Base-by-base conservation (phyloP, 768 basidiomycete genomes). In the Terana coerulea region DNA sequence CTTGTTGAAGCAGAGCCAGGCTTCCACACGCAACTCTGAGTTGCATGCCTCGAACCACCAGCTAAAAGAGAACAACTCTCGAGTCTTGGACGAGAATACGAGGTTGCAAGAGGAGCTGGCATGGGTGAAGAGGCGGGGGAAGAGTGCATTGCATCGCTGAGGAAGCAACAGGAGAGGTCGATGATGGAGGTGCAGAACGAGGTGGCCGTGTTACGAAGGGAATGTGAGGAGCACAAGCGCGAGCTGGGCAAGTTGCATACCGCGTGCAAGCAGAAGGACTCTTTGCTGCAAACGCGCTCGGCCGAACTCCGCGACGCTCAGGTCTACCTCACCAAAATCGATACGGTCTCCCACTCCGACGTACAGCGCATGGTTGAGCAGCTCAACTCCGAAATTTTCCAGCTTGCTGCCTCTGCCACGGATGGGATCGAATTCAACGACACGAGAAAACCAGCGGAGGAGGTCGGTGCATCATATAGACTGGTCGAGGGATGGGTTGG, bases 371-470 rank as follows among this genome's bases (percentile, higher is more conserved):
- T 75, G 56, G 63, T 81, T 12, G 69, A 73, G 41, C 64, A 66
- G 14, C 61, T 82, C n/a, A 76, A 80, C 44, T 62, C 73, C 6
- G 72, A 73, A 52, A 75, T 79, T 26, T 70, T 70, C 28, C 77
- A 81, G 57, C 71, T 71, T 14, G 74, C 78, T 2, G 74, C 75
- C 0, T 69, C 66, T 49, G 70, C 80, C 50, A 72, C 78, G 1
- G 77, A 78, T 41, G 44, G 68, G 1, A 73, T 74, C 62, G 64
- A 60, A 8, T 49, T 35, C 41, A 7, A 11, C 9, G 30, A 34
- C 11, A 5, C 21, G 21, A 22, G 11, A 8, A 5, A 19, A 14
- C 6, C 31, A 5, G 8, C 8, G 39, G 39, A 40, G 19, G 8
- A 8, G n/a, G 8, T 19, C 8, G 9, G 19, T 7, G 19, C 39